Percentiles rank a stretch among this genome's conserved stretches.
Conservation (phyloP, 192 early-diverging fungal genomes). For the Diversispora epigaea region DNA sequence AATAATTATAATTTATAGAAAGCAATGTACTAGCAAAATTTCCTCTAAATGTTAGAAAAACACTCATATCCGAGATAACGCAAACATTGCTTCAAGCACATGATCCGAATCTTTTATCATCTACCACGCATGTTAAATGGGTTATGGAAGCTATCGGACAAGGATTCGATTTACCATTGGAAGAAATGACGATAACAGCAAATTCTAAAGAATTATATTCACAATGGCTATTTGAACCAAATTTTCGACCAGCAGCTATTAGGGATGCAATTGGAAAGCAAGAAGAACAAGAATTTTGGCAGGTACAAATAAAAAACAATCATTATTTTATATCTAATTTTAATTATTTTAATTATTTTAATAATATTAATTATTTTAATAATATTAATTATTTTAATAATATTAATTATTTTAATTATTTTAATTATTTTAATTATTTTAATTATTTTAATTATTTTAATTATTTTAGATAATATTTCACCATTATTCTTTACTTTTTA, state of each 20-base stretch:
- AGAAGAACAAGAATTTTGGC: constrained; percentile 71
- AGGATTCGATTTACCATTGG: constrained; percentile 75
- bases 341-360: neutral
- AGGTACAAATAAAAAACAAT: constrained; percentile 44
- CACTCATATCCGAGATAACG: constrained; percentile 69
- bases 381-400: constrained; percentile 29
- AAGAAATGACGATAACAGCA: constrained; percentile 68
- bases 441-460: neutral
- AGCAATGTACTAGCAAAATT: constrained; percentile 67
- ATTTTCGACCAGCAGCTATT: constrained; percentile 60
- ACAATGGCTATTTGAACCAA: constrained; percentile 72
- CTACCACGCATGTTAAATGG: constrained; percentile 78
- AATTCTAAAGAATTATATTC: constrained; percentile 70
- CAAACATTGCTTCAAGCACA: constrained; percentile 48
- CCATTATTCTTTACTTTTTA: constrained; percentile 73
- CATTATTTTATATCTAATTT: neutral
- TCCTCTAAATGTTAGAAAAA: constrained; percentile 63
- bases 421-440: constrained; percentile 20
- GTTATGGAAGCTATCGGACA: constrained; percentile 85
- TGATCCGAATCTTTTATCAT: constrained; percentile 64
- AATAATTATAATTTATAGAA: constrained; percentile 46
- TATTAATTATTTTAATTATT: constrained; percentile 5
- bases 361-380: neutral
- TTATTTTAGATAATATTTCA: constrained; percentile 66
- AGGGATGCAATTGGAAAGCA: constrained; percentile 39